Evolutionary conservation across 169 alveolate species (phyloP).

Genomic region (Theileria luwenshuni): DNA sequence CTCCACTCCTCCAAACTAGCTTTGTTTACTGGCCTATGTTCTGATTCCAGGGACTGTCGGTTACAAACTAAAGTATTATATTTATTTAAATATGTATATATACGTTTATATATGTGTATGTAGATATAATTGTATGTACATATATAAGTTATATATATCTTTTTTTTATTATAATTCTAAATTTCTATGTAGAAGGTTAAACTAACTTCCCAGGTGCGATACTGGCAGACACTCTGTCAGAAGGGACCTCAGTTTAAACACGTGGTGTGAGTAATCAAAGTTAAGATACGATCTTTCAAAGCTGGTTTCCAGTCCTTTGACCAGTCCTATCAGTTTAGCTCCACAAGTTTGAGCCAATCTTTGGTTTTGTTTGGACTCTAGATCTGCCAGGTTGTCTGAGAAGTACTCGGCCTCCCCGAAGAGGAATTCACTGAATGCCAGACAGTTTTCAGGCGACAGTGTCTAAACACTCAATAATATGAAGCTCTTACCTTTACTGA

Average conservation of each 20-base stretch:
- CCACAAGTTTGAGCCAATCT: slow-evolving; percentile 58
- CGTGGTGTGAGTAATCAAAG: slow-evolving; percentile 3
- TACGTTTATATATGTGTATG: no score
- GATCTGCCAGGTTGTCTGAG: neutral
- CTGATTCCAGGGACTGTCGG: slow-evolving; percentile 46
- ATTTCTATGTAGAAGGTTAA: no score
- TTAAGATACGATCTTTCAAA: slow-evolving; percentile 4
- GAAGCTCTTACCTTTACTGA: slow-evolving; percentile 40
- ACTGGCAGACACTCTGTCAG: slow-evolving; percentile 52
- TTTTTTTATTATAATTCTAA: no score
- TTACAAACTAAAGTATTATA: slow-evolving; percentile 38
- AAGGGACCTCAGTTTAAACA: slow-evolving; percentile 43
- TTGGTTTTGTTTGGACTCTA: slow-evolving; percentile 17
- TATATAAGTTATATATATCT: no score
- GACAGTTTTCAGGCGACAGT: slow-evolving; percentile 32
- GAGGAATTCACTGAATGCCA: slow-evolving; percentile 34
- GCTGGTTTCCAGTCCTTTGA: slow-evolving; percentile 32
- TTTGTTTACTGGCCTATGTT: slow-evolving; percentile 10
- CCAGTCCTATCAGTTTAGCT: slow-evolving; percentile 63
- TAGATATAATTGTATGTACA: no score
- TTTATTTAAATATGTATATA: neutral
- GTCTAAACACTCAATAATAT: slow-evolving; percentile 8
- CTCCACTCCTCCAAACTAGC: slow-evolving; percentile 56
- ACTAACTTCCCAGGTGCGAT: slow-evolving; percentile 61
- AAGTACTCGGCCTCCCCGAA: slow-evolving; percentile 15